Evolutionary conservation across 139 green algal species (phyloP), one percentile per base, ranked within the genome.

Genomic region (Pleodorina starrii): DNA sequence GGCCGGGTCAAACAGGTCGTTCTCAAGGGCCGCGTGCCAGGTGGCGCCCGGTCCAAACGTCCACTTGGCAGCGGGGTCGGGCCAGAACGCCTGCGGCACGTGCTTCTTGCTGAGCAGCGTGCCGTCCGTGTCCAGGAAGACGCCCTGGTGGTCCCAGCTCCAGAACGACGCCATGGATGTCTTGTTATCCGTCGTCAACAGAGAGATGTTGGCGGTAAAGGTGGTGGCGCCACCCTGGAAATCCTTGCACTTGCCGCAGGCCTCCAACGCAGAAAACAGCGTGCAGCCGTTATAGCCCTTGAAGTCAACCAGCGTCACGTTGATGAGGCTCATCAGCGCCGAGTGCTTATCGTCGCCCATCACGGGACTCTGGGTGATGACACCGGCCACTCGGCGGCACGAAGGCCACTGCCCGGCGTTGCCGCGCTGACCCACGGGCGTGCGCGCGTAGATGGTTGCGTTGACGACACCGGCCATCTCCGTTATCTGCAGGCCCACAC

Each of bases 91-190:
- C 10, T 57, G 1, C 0, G 78, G 79, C 11, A 93, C 29, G 36
- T 57, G 92, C 42, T 80, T 36, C 36, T 42, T 12, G 60, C 86
- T 94, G 43, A 95, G 5, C 21, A 96, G 78, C 9, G 73, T 89
- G 63, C 94, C 94, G 60, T 96, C 94, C 44, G 81, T 93, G 87
- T 96, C 94, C 71, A 92, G 36, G 77, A 91, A 84, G 48, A 84
- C 29, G 35, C 76, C 76, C 76, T 94, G 91, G 86, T 94, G 89
- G 23, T 74, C 81, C 91, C 91, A 94, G 12, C 27, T 59, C 91
- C 91, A 94, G 54, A 32, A 23, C 21, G 54, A 83, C 12, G 90
- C 40, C 46, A n/a, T 48, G 27, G 86, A 36, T 1, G 27, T n/a
- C n/a, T 21, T 83, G 50, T 46, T 46, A 44, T 81, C 69, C n/a